Base-by-base conservation (phyloP, 2,329 filamentous ascomycete genomes). In the Aspergillus nomiae region DNA sequence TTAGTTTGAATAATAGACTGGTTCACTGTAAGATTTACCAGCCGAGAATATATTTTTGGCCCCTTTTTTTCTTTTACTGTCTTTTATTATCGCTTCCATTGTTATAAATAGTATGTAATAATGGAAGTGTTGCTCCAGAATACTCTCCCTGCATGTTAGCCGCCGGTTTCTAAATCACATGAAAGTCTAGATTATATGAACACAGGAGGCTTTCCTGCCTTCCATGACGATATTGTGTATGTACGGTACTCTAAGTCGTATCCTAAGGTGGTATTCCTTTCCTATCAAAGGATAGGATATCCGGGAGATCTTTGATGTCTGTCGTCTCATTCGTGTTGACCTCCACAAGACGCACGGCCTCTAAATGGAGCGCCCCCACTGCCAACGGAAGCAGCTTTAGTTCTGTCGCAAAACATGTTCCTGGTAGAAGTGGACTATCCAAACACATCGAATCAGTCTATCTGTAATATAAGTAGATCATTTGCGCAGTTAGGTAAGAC, bases 271-370 rank as follows among this genome's bases (percentile, higher is more conserved):
- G 32, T 24, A 54, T 19, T 16, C 56, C 62, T 16, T 65, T 63
- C 53, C 65, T 69, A 56, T 76, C 73, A 62, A 73, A 70, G 12
- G 79, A 80, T 59, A 87, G 73, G 61, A 87, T 82, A 66, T 85
- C 84, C 4, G 86, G 86, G 58, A 88, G 72, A 66, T 88, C 84
- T 61, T 80, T 75, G 58, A 88, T 81, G 70, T 87, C 85, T 9
- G 83, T 82, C 30, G 80, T 81, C 72, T 87, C 84, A 64, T 85
- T 83, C 28, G 82, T 84, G 58, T 81, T 82, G 62, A 87, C 71
- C 74, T 88, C 86, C 21, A 87, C 76, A 11, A 88, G 76, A 26
- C 84, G 78, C 26, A 88, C 74, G 8, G 80, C 79, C 60, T 87
- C 85, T 3, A 88, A 68, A 30, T 81, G 77, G 58, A 87, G 76